phyloP scores from a whole-genome alignment of 768 basidiomycete genomes.

The Austroboletus festivus region DNA sequence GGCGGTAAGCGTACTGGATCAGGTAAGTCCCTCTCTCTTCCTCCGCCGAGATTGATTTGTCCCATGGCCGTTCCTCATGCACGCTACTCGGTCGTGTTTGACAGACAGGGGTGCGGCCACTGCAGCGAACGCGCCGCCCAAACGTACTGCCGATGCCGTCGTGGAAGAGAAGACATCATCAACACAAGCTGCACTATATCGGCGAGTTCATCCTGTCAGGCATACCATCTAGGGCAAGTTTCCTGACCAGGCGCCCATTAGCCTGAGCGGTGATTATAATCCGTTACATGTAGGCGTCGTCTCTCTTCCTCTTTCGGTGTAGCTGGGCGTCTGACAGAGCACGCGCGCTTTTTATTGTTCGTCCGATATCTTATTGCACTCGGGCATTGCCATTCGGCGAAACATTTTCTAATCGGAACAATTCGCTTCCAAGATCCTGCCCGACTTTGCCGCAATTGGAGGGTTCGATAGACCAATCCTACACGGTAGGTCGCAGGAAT shows the following conservation, averaged over 20 bases:
- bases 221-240: too few species aligned
- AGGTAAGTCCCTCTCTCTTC: slow-evolving; percentile 44
- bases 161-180: slow-evolving; percentile 83
- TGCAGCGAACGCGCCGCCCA: slow-evolving; percentile 76
- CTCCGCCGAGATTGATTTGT: slow-evolving; percentile 2
- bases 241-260: slow-evolving; percentile 24
- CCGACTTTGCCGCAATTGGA: slow-evolving; percentile 92
- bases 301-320: background rate
- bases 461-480: slow-evolving; percentile 90
- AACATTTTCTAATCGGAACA: slow-evolving; percentile 1
- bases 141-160: slow-evolving; percentile 79
- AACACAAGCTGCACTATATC: slow-evolving; percentile 87
- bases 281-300: slow-evolving; percentile 69
- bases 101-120: slow-evolving; percentile 88
- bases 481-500: slow-evolving; percentile 44
- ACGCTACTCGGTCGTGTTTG: background rate
- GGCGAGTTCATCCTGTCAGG: slow-evolving; percentile 53
- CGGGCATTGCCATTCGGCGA: background rate
- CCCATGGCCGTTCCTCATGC: background rate
- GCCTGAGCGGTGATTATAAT: slow-evolving; percentile 88
- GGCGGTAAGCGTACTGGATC: slow-evolving; percentile 84
- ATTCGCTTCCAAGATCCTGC: slow-evolving; percentile 65
- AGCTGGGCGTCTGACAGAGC: slow-evolving; percentile 1
- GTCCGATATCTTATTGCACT: background rate
- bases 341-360: too few species aligned